Conservation (phyloP, 495 filamentous ascomycete genomes). For the Amphirosellinia nigrospora region DNA sequence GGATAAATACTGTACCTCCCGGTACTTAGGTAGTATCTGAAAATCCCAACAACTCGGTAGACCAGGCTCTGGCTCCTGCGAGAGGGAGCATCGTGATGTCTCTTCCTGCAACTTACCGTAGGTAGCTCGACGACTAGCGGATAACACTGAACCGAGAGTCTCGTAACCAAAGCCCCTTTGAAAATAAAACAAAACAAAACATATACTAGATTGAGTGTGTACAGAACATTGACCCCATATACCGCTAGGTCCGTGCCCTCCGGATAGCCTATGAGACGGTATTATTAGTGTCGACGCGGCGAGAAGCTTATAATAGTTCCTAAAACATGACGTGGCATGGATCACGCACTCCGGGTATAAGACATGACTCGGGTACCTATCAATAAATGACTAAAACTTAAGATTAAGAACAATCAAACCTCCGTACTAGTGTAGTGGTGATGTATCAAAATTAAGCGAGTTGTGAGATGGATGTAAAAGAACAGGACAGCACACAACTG, state of each 20-base stretch:
- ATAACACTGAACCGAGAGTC: background rate
- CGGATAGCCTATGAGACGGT: background rate
- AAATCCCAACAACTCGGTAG: constrained; percentile 5
- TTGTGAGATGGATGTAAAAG: background rate
- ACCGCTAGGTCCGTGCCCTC: background rate
- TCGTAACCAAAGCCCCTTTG: background rate
- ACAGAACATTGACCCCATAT: too few relatives aligned
- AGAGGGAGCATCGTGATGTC: background rate
- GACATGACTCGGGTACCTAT: background rate
- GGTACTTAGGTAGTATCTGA: background rate
- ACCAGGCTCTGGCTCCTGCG: constrained; percentile 6
- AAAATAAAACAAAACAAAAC: too few relatives aligned
- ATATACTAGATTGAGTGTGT: too few relatives aligned
- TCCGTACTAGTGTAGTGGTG: background rate
- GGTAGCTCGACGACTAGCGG: background rate
- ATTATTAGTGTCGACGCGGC: background rate
- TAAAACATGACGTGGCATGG: background rate
- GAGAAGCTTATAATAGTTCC: background rate
- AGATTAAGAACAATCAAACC: background rate
- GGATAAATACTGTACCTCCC: background rate
- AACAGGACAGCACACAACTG: background rate
- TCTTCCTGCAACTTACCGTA: background rate
- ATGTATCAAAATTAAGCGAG: background rate
- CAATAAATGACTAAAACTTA: background rate
- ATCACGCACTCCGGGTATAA: background rate